Conservation (phyloP, 1,139 yeast species). For the Pichia sorboxylosa region DNA sequence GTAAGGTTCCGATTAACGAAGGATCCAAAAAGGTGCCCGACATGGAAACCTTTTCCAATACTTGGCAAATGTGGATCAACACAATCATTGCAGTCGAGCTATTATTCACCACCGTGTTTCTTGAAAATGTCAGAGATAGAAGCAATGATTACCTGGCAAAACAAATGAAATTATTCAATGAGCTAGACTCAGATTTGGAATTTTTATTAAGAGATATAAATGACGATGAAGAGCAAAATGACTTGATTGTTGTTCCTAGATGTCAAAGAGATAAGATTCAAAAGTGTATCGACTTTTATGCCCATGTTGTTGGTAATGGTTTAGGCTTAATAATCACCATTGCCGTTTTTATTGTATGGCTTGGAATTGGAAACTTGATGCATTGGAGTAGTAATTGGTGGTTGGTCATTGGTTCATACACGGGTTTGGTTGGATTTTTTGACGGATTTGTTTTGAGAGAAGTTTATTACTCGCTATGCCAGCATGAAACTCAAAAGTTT, state of each 20-base stretch:
- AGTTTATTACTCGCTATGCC: slow-evolving; percentile 23
- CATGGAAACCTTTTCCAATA: slow-evolving; percentile 21
- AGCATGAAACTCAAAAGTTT: slow-evolving; percentile 22
- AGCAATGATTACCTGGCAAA: slow-evolving; percentile 23
- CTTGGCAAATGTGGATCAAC: slow-evolving; percentile 30
- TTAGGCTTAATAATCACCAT: slow-evolving; percentile 26
- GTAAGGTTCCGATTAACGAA: slow-evolving; percentile 17
- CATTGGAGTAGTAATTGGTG: slow-evolving; percentile 29
- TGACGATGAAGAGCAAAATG: slow-evolving; percentile 19
- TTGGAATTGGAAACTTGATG: slow-evolving; percentile 25
- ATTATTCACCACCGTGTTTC: slow-evolving; percentile 24
- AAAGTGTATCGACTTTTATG: slow-evolving; percentile 25
- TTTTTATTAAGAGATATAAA: slow-evolving; percentile 14
- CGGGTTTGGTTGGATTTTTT: slow-evolving; percentile 29
- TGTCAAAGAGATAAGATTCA: slow-evolving; percentile 19
- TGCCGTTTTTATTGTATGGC: slow-evolving; percentile 26
- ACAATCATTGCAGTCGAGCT: slow-evolving; percentile 29
- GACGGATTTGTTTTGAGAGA: slow-evolving; percentile 31
- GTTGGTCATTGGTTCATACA: slow-evolving; percentile 32
- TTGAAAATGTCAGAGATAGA: slow-evolving; percentile 28
- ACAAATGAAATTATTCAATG: slow-evolving; percentile 17
- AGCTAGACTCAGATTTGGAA: slow-evolving; percentile 24
- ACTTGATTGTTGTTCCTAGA: slow-evolving; percentile 16
- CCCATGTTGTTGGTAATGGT: slow-evolving; percentile 30
- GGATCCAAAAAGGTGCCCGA: slow-evolving; percentile 8